Evolutionary conservation across 306 rosid genomes (phyloP).

Genomic region (cucumber (Cucumis sativus)): Cucumber_9930_V3 NC_026657.2:8186001-8186500

Average conservation of each 20-base stretch:
- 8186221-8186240: conserved; percentile 13
- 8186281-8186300: neutral
- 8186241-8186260: conserved; percentile 40
- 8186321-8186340: conserved; percentile 7
- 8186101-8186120: conserved; percentile 22
- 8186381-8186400: neutral
- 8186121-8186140: conserved; percentile 25
- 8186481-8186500: neutral
- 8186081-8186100: neutral
- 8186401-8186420: neutral
- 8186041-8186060: too few species aligned
- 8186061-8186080: neutral
- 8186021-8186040: neutral
- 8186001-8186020: neutral
- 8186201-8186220: conserved; percentile 25
- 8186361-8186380: neutral
- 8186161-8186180: conserved; percentile 26
- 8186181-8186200: conserved; percentile 41
- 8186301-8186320: neutral
- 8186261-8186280: conserved; percentile 23
- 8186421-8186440: neutral
- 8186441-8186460: neutral
- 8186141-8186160: conserved; percentile 20
- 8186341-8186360: neutral
- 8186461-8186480: neutral